phyloP scores from a whole-genome alignment of 768 basidiomycete genomes.

The Vishniacozyma victoriae region DNA sequence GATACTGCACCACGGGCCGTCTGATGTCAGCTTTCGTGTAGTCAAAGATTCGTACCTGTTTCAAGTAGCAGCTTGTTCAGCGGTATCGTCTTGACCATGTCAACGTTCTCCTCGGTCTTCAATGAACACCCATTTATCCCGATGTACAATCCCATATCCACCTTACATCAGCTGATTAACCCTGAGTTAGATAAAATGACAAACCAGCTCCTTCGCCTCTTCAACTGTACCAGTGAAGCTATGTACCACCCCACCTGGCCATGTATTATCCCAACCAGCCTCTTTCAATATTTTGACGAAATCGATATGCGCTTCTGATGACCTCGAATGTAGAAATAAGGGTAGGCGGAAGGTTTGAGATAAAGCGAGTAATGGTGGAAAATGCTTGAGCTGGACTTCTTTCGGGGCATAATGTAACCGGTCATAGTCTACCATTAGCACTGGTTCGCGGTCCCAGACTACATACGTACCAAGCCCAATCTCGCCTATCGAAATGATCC shows the following conservation, averaged over 20 bases:
- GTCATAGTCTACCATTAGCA: conserved; percentile 60
- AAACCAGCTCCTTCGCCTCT: conserved; percentile 63
- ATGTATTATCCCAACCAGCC: conserved; percentile 58
- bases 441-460: not conserved
- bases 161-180: conserved; percentile 47
- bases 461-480: conserved; percentile 61
- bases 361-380: conserved; percentile 62
- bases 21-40: conserved; percentile 11
- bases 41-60: conserved; percentile 53
- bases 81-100: conserved; percentile 56
- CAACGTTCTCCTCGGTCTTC: conserved; percentile 64
- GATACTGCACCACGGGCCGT: conserved; percentile 44
- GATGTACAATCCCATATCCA: conserved; percentile 67
- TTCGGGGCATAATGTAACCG: conserved; percentile 60
- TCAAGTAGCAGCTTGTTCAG: conserved; percentile 64
- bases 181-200: not conserved
- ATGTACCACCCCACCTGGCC: conserved; percentile 72
- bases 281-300: conserved; percentile 61
- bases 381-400: conserved; percentile 60
- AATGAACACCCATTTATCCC: conserved; percentile 71
- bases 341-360: conserved; percentile 69
- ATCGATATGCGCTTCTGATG: conserved; percentile 60
- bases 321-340: conserved; percentile 70
- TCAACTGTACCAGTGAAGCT: conserved; percentile 66
- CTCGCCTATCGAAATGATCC: conserved; percentile 70